These are phyloP conservation scores for Aspergillaceae sp. DNA, from an alignment of 2,329 filamentous ascomycete species.

Conservation along the genomic window DNA sequence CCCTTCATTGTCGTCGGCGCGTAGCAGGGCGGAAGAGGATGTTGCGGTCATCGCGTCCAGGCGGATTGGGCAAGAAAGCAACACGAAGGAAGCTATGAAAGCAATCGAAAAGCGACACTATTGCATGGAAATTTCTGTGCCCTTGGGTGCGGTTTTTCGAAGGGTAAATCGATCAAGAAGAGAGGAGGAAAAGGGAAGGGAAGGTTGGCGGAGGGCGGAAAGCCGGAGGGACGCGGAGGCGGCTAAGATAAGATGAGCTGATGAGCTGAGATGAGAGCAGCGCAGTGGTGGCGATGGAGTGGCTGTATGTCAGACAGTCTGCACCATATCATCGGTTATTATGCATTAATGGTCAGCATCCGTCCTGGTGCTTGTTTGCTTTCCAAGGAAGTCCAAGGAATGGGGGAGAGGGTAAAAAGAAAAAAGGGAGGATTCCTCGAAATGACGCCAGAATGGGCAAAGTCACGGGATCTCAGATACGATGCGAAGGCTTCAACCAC, in stretches of 20 bases:
- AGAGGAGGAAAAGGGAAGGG: background rate
- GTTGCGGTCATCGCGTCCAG: constrained; percentile 13
- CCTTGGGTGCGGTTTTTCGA: background rate
- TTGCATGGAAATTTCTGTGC: constrained; percentile 9
- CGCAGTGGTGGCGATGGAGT: too few species aligned
- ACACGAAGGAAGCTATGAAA: constrained; percentile 7
- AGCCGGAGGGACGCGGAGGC: background rate
- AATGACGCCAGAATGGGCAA: too few species aligned
- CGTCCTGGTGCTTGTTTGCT: too few species aligned
- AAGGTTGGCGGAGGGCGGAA: background rate
- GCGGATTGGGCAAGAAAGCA: constrained; percentile 5
- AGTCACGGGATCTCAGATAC: too few species aligned
- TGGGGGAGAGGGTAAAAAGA: too few species aligned
- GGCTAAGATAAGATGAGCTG: constrained; percentile 1
- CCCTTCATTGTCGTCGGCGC: constrained; percentile 10
- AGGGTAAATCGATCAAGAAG: background rate
- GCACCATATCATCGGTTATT: too few species aligned
- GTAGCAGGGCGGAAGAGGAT: constrained; percentile 10
- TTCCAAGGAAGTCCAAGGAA: too few species aligned
- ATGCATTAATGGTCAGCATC: too few species aligned
- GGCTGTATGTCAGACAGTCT: too few species aligned
- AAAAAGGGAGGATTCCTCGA: too few species aligned
- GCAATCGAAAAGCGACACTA: constrained; percentile 4
- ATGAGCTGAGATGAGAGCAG: background rate
- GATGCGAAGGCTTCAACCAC: too few species aligned